A percentile compares a stretch with the other conserved stretches of the same genome.
Evolutionary conservation across 495 filamentous ascomycete genomes (phyloP).

Genomic region (Talaromyces liani): DNA sequence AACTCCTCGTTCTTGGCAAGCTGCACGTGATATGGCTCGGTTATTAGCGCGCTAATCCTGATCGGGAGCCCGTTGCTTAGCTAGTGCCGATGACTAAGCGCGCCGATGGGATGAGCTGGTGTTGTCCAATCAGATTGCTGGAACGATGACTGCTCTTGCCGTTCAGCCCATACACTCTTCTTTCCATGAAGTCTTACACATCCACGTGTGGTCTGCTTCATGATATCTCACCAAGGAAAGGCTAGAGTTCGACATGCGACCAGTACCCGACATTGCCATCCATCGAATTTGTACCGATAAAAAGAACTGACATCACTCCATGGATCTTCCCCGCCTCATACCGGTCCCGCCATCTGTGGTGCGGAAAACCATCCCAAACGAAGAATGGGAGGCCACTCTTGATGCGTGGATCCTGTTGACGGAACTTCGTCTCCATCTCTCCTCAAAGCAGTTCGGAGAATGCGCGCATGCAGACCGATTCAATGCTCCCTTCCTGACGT

Average conservation of each 20-base stretch:
- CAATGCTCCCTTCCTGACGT: slow-evolving; percentile 49
- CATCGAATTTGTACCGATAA: background rate
- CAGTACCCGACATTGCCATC: background rate
- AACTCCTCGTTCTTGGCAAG: background rate
- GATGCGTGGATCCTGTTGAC: slow-evolving; percentile 68
- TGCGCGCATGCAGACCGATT: slow-evolving; percentile 47
- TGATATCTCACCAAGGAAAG: background rate
- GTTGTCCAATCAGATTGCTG: background rate
- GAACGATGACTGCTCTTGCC: background rate
- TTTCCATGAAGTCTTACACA: background rate
- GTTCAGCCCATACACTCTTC: background rate
- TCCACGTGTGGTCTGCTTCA: background rate
- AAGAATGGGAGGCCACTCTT: slow-evolving; percentile 72
- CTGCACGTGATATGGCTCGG: background rate
- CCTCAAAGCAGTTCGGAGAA: slow-evolving; percentile 40
- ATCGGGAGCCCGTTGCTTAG: background rate
- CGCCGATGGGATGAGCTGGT: background rate
- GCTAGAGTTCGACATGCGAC: background rate
- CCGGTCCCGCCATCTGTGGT: slow-evolving; percentile 65
- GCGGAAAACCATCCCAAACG: slow-evolving; percentile 53
- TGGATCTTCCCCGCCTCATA: slow-evolving; percentile 58
- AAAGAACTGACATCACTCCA: background rate
- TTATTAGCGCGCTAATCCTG: background rate
- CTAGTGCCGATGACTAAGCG: background rate
- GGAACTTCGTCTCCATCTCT: slow-evolving; percentile 52